These are phyloP conservation scores for Potentilla sterilis DNA, from an alignment of 306 rosid species.

Conservation along the genomic window DNA sequence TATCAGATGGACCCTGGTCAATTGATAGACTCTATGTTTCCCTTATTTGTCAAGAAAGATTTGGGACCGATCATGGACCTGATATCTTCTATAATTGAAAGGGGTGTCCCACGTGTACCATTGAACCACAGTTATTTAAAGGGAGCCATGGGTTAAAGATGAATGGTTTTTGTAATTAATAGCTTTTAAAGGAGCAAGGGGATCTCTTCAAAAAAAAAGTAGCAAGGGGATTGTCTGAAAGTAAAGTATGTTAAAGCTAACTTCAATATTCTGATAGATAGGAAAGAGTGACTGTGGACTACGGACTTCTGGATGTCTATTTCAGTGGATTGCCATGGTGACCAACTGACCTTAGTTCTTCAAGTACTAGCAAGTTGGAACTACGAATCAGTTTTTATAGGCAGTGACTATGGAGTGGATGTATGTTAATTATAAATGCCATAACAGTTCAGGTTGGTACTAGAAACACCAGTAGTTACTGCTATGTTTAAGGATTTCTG, in stretches of 20 bases:
- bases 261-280: background rate
- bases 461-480: background rate
- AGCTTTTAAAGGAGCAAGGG: constrained; percentile 5
- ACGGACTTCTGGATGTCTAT: background rate
- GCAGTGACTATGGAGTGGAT: background rate
- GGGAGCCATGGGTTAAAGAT: constrained; percentile 15
- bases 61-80: constrained; percentile 18
- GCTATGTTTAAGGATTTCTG: constrained; percentile 7
- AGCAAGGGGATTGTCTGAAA: constrained; percentile 4
- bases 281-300: background rate
- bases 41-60: constrained; percentile 14
- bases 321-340: background rate
- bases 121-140: constrained; percentile 1
- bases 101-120: background rate
- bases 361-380: background rate
- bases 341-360: background rate
- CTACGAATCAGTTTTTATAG: background rate
- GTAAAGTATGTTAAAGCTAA: constrained; percentile 4
- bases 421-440: background rate
- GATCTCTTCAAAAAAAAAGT: background rate
- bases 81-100: constrained; percentile 12
- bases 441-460: constrained; percentile 3
- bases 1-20: constrained; percentile 8
- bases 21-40: constrained; percentile 10
- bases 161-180: constrained; percentile 9